phyloP scores from a whole-genome alignment of 352 stramenopile genomes.

The Pythium brassicae region DNA sequence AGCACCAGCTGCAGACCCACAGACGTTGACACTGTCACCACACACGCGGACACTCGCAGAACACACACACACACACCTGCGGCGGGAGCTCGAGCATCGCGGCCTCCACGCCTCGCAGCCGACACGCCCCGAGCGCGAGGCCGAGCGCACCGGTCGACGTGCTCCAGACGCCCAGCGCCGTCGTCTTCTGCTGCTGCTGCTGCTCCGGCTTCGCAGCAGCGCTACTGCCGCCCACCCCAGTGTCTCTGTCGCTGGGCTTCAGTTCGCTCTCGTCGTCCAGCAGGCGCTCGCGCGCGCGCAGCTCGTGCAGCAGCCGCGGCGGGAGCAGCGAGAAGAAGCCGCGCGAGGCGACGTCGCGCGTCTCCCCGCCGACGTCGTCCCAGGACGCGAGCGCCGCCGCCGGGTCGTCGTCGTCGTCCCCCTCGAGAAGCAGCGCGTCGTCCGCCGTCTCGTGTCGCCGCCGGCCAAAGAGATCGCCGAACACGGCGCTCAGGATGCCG shows the following conservation, averaged over 20 bases:
- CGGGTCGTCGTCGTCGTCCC: conserved; percentile 30
- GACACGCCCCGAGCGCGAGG: conserved; percentile 48
- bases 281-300: conserved; percentile 21
- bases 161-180: conserved; percentile 61
- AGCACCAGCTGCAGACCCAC: neutral
- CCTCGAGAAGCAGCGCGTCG: conserved; percentile 33
- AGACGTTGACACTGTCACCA: too few relatives aligned
- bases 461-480: conserved; percentile 68
- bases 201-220: too few relatives aligned
- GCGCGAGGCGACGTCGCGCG: conserved; percentile 52
- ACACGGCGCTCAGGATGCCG: conserved; percentile 55
- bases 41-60: too few relatives aligned
- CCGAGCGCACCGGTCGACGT: conserved; percentile 52
- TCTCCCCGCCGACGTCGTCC: conserved; percentile 61
- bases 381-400: conserved; percentile 31
- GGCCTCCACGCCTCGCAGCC: conserved; percentile 54
- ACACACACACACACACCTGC: conserved; percentile 15
- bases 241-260: too few relatives aligned
- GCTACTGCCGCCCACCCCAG: neutral
- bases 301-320: conserved; percentile 33
- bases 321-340: conserved; percentile 65
- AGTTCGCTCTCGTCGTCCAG: conserved; percentile 22
- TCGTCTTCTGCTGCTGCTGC: conserved; percentile 17
- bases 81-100: conserved; percentile 65
- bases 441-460: conserved; percentile 52